Conservation (phyloP, 1,139 yeast species). For the Wickerhamomyces sp. region DNA sequence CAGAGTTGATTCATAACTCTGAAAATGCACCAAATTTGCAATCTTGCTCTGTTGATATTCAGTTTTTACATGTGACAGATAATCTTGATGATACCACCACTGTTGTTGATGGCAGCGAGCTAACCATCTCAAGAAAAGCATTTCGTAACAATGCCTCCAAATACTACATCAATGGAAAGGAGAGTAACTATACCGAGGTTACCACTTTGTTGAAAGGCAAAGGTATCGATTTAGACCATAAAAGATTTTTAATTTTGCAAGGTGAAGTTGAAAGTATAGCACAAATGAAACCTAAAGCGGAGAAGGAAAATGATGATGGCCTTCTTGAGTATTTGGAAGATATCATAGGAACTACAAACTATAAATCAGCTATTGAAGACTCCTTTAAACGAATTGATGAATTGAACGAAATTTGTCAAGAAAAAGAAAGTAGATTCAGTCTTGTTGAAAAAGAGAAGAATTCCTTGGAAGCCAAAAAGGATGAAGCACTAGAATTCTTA, state of each 20-base stretch:
- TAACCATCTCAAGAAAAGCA: conserved; percentile 79
- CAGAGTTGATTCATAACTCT: conserved; percentile 88
- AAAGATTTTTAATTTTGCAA: conserved; percentile 87
- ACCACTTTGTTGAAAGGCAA: conserved; percentile 69
- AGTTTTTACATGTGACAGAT: conserved; percentile 77
- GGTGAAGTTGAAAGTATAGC: conserved; percentile 99
- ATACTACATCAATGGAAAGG: conserved; percentile 67
- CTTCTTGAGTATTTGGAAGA: conserved; percentile 91
- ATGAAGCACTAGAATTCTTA: conserved; percentile 64
- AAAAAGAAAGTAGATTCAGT: conserved; percentile 75
- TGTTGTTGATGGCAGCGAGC: conserved; percentile 49
- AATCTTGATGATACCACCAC: conserved; percentile 38
- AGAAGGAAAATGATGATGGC: conserved; percentile 89
- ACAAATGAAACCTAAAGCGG: conserved; percentile 98
- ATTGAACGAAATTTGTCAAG: conserved; percentile 73
- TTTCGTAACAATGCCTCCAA: conserved; percentile 71
- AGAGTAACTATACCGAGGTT: conserved; percentile 76
- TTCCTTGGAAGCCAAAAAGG: conserved; percentile 64
- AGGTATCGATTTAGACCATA: conserved; percentile 94
- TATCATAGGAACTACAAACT: conserved; percentile 89
- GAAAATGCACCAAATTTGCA: conserved; percentile 62
- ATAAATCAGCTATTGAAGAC: conserved; percentile 72
- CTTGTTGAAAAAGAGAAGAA: conserved; percentile 76
- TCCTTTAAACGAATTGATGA: conserved; percentile 56
- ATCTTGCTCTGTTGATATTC: conserved; percentile 90